Base-by-base conservation (phyloP, 2,329 filamentous ascomycete genomes). In the Penicillium psychrosexuale region DNA sequence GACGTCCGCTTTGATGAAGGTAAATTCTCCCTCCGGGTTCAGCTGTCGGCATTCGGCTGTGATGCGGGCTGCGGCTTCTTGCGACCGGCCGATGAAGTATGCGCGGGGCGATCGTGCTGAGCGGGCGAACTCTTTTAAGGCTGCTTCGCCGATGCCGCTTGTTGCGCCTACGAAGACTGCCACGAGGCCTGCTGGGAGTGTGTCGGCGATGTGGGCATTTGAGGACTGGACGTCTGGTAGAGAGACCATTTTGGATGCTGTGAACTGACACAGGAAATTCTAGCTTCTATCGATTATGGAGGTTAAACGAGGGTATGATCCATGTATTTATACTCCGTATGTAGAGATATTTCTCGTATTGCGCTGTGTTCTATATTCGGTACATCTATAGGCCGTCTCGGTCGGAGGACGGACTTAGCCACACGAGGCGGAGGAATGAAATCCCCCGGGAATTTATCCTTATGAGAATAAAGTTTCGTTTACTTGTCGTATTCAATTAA, bases 141-240 rank as follows among this genome's bases (percentile, higher is more conserved):
- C 77, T 39, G 69, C 71, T 60, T 79, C 77, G 40, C 80, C 80
- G 44, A 83, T 77, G 36, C 80, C 80, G 28, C 72, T 78, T 4
- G 80, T 82, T 19, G 70, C 80, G 22, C 81, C 80, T 8, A 78
- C 74, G 57, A 82, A 82, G 53, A 82, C 75, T 13, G 76, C 79
- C 8, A 80, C 75, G 6, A 80, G 69, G 12, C 72, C 69, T 2
- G 68, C 48, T 5, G 72, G 73, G 3, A 79, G 69, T 3, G 61
- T 17, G 8, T 17, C 54, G 22, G 49, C 27, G 40, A 61, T 60
- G 9, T 40, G 42, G 22, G 47, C 24, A 28, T 61, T 61, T 6
- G 59, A 60, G 13, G 47, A 28, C 11, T 56, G 53, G 36, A 61
- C 48, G 3, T 53, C 48, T 15, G 57, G 17, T 17, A 61, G 30